Evolutionary conservation across 2,329 filamentous ascomycete species (phyloP).

Genomic region (Talaromyces sp.): DNA sequence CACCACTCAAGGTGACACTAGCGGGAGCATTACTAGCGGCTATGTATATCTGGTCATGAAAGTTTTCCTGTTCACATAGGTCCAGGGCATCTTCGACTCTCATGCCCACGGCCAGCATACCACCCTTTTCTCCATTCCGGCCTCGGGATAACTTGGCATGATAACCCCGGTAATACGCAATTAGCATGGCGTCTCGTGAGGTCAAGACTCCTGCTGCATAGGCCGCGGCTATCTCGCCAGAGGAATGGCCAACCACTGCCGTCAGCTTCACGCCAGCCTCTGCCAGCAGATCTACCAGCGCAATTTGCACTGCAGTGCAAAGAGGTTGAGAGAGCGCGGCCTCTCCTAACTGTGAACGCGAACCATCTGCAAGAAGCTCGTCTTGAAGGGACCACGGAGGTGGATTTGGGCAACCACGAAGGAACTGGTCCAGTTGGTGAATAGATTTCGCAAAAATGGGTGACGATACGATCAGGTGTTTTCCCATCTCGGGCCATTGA

Average conservation of each 20-base stretch:
- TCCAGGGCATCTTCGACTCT: constrained; percentile 32
- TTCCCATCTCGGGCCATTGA: constrained; percentile 30
- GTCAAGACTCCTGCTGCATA: constrained; percentile 46
- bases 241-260: constrained; percentile 45
- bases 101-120: constrained; percentile 48
- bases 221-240: constrained; percentile 48
- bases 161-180: constrained; percentile 46
- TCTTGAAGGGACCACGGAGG: constrained; percentile 17
- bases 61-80: constrained; percentile 20
- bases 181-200: constrained; percentile 38
- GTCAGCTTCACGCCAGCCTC: constrained; percentile 28
- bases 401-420: too few relatives aligned
- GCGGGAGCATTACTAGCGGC: constrained; percentile 38
- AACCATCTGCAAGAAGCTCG: constrained; percentile 15
- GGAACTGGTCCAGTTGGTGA: too few relatives aligned
- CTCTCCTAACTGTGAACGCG: constrained; percentile 14
- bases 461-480: too few relatives aligned
- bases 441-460: too few relatives aligned
- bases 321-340: constrained; percentile 20
- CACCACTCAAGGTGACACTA: constrained; percentile 44
- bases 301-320: constrained; percentile 22
- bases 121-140: constrained; percentile 26
- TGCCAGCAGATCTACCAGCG: constrained; percentile 17
- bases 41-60: constrained; percentile 25
- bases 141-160: constrained; percentile 18